Evolutionary conservation across 306 rosid genomes (phyloP).

Genomic region (Aeschynomene evenia): DNA sequence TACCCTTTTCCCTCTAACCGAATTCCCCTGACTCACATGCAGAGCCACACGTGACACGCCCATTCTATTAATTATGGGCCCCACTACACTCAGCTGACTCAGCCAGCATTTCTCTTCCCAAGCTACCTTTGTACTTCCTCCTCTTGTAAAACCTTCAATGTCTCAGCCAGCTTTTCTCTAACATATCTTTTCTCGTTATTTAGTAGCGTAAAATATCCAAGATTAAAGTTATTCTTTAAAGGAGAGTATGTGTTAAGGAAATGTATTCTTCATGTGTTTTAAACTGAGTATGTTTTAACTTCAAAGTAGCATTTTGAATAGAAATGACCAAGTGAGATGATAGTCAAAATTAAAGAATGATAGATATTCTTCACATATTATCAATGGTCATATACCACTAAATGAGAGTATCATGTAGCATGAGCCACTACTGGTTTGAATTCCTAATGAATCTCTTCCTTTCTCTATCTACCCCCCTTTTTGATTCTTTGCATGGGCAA

Average conservation of each 20-base stretch:
- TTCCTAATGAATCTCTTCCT: neutral
- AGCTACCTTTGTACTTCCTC: too few relatives aligned
- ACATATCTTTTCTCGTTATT: neutral
- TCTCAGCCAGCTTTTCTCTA: too few relatives aligned
- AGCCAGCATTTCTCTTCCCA: too few relatives aligned
- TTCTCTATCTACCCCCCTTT: neutral
- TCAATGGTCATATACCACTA: neutral
- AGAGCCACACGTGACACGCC: too few relatives aligned
- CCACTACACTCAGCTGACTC: too few relatives aligned
- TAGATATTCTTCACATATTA: neutral
- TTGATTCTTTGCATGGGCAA: neutral
- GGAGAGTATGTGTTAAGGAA: neutral
- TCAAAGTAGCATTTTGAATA: neutral
- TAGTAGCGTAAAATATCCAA: constrained; percentile 3
- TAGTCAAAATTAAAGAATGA: neutral
- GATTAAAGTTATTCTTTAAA: neutral
- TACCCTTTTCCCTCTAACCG: too few relatives aligned
- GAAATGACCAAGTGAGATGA: neutral
- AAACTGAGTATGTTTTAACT: neutral
- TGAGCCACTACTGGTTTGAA: constrained; percentile 1
- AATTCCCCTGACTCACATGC: too few relatives aligned
- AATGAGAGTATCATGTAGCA: neutral
- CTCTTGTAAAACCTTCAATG: too few relatives aligned
- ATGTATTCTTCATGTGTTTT: neutral
- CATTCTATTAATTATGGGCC: too few relatives aligned